Conservation (phyloP, 352 stramenopile genomes). For the Pythium guiyangense region DNA sequence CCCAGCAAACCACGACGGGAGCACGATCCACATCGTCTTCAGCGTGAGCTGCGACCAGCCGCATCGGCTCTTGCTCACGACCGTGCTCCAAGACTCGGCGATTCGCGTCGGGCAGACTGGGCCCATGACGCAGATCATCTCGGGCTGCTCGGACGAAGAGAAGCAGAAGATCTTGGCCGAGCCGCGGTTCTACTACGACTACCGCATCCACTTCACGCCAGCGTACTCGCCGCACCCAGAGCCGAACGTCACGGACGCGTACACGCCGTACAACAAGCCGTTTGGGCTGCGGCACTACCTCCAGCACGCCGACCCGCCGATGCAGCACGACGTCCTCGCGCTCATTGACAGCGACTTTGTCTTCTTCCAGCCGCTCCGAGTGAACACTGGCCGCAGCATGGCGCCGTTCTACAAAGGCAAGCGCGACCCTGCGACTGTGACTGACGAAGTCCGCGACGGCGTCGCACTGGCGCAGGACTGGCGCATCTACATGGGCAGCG, state of each 20-base stretch:
- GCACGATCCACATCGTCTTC: slow-evolving; percentile 22
- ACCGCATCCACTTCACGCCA: slow-evolving; percentile 24
- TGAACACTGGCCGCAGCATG: slow-evolving; percentile 11
- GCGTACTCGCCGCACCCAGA: slow-evolving; percentile 14
- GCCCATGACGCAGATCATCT: slow-evolving; percentile 28
- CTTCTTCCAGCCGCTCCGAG: slow-evolving; percentile 14
- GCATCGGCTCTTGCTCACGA: slow-evolving; percentile 16
- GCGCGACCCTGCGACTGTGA: slow-evolving; percentile 10
- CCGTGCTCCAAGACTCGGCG: slow-evolving; percentile 19
- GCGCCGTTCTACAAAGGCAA: slow-evolving; percentile 16
- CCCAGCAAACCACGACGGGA: slow-evolving; percentile 12
- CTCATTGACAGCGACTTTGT: slow-evolving; percentile 19
- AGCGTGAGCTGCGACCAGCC: slow-evolving; percentile 22
- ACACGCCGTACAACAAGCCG: slow-evolving; percentile 26
- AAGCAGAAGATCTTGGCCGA: slow-evolving; percentile 20
- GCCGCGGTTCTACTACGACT: slow-evolving; percentile 45
- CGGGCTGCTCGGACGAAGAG: slow-evolving; percentile 26
- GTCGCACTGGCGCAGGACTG: slow-evolving; percentile 17
- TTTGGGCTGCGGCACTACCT: slow-evolving; percentile 24
- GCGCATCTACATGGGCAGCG: slow-evolving; percentile 3
- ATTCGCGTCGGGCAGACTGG: slow-evolving; percentile 16
- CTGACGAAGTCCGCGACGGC: slow-evolving; percentile 17
- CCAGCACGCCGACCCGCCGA: slow-evolving; percentile 16
- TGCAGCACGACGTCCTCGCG: slow-evolving; percentile 17
- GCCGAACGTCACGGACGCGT: slow-evolving; percentile 16